phyloP scores from a whole-genome alignment of 352 stramenopile species.

The Globisporangium megalacanthum region DNA sequence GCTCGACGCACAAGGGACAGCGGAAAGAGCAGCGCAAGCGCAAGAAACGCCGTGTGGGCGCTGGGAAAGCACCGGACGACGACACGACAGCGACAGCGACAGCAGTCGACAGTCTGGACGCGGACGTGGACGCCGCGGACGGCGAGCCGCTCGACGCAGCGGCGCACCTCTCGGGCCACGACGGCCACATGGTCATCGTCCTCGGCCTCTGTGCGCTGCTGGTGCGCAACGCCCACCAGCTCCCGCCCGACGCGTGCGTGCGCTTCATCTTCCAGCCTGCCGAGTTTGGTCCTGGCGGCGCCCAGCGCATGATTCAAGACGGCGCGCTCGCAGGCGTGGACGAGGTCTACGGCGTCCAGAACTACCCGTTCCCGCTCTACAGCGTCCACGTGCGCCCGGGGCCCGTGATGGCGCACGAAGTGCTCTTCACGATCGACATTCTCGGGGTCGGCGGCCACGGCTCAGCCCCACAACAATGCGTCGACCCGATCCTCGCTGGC shows the following conservation, averaged over 20 bases:
- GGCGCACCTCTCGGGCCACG: slow-evolving; percentile 94
- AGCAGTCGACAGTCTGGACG: slow-evolving; percentile 6
- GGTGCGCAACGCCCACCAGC: slow-evolving; percentile 54
- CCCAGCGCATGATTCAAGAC: slow-evolving; percentile 91
- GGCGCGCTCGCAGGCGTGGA: slow-evolving; percentile 83
- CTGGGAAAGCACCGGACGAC: too few relatives aligned
- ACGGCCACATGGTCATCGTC: slow-evolving; percentile 94
- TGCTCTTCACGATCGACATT: slow-evolving; percentile 92
- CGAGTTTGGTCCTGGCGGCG: slow-evolving; percentile 89
- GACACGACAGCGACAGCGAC: slow-evolving; percentile 13
- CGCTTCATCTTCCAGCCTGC: slow-evolving; percentile 96
- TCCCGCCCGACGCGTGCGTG: slow-evolving; percentile 76
- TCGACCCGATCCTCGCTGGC: slow-evolving; percentile 91
- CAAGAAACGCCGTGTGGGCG: slow-evolving; percentile 57
- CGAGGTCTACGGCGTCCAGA: slow-evolving; percentile 93
- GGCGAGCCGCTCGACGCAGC: slow-evolving; percentile 22
- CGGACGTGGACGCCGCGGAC: too few relatives aligned
- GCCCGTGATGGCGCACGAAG: slow-evolving; percentile 88
- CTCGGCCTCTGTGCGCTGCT: slow-evolving; percentile 86
- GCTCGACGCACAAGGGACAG: slow-evolving; percentile 61
- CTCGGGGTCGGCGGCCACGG: slow-evolving; percentile 92
- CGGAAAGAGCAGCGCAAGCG: slow-evolving; percentile 50
- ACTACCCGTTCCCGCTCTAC: slow-evolving; percentile 86
- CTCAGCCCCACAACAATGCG: slow-evolving; percentile 87
- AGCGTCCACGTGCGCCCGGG: slow-evolving; percentile 84